These are phyloP conservation scores for Fragosphaeria purpurea DNA, from an alignment of 2,329 filamentous ascomycete species.

Conservation along the genomic window DNA sequence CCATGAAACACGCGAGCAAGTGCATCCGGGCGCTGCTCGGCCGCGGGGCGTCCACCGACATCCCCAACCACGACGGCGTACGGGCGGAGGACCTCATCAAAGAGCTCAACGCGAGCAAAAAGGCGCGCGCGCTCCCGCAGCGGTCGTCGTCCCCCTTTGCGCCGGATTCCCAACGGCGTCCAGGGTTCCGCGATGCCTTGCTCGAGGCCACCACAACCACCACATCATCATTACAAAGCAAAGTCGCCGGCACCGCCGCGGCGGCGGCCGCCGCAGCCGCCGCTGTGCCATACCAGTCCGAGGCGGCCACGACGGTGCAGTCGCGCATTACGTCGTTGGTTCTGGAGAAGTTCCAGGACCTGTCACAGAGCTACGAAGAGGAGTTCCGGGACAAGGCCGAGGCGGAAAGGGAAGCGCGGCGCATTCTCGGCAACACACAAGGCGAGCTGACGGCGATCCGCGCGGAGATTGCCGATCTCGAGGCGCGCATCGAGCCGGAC, in stretches of 20 bases:
- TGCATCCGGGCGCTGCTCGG: slow-evolving; percentile 72
- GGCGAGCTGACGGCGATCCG: slow-evolving; percentile 54
- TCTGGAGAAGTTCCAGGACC: slow-evolving; percentile 60
- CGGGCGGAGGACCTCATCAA: slow-evolving; percentile 79
- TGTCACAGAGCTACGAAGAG: slow-evolving; percentile 62
- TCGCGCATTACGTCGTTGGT: slow-evolving; percentile 59
- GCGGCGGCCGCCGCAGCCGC: slow-evolving; percentile 27
- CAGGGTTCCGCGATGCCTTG: slow-evolving; percentile 41
- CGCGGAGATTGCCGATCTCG: slow-evolving; percentile 49
- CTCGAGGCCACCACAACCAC: slow-evolving; percentile 31
- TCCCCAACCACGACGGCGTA: slow-evolving; percentile 71
- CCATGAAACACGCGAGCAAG: slow-evolving; percentile 78
- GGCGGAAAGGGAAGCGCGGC: slow-evolving; percentile 56
- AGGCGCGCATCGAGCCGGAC: slow-evolving; percentile 44
- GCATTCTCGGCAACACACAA: slow-evolving; percentile 56
- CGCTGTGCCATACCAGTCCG: slow-evolving; percentile 42
- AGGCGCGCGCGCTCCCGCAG: slow-evolving; percentile 55
- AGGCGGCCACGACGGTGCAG: slow-evolving; percentile 59
- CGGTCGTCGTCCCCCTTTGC: slow-evolving; percentile 67
- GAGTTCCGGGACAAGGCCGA: slow-evolving; percentile 66
- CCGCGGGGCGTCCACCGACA: slow-evolving; percentile 72
- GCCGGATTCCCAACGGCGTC: slow-evolving; percentile 48
- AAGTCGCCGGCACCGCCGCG: not conserved
- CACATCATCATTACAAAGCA: not conserved
- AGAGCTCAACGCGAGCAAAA: slow-evolving; percentile 58